A percentile compares a stretch with the other conserved stretches of the same genome.
Conservation (phyloP, 768 basidiomycete genomes). For the Pleurotus citrinopileatus region DNA sequence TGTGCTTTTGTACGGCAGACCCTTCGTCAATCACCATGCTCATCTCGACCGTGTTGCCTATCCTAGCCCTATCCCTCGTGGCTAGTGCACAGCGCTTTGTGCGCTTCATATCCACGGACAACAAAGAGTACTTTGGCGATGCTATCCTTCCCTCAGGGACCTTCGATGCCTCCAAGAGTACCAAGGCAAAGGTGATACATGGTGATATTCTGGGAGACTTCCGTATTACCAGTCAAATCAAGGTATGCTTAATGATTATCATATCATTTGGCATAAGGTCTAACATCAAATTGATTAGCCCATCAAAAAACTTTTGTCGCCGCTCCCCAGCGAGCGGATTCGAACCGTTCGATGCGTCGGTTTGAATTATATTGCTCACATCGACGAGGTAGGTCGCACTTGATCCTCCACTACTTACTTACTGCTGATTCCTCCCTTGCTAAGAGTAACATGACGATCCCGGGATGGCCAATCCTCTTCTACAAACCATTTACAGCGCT, state of each 20-base stretch:
- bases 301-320: constrained; percentile 30
- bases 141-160: constrained; percentile 29
- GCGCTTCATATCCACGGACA: constrained; percentile 36
- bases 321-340: constrained; percentile 28
- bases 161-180: constrained; percentile 31
- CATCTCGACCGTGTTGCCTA: constrained; percentile 1
- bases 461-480: constrained; percentile 33
- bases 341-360: constrained; percentile 36
- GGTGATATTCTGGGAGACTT: constrained; percentile 36
- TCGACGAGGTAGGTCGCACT: constrained; percentile 22
- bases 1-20: too few relatives aligned
- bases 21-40: constrained; percentile 14
- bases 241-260: constrained; percentile 18
- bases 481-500: constrained; percentile 34
- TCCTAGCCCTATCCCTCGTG: constrained; percentile 17
- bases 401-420: not conserved
- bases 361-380: constrained; percentile 33
- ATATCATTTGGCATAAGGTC: not conserved
- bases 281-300: constrained; percentile 16
- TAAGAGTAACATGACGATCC: constrained; percentile 31
- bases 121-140: constrained; percentile 35
- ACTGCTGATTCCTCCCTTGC: not conserved
- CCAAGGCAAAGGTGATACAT: constrained; percentile 27
- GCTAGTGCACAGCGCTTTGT: constrained; percentile 32
- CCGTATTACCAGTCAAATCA: constrained; percentile 30